Conservation (phyloP, 371 early-diverging fungal species). For the Rhizomucor pusillus region DNA sequence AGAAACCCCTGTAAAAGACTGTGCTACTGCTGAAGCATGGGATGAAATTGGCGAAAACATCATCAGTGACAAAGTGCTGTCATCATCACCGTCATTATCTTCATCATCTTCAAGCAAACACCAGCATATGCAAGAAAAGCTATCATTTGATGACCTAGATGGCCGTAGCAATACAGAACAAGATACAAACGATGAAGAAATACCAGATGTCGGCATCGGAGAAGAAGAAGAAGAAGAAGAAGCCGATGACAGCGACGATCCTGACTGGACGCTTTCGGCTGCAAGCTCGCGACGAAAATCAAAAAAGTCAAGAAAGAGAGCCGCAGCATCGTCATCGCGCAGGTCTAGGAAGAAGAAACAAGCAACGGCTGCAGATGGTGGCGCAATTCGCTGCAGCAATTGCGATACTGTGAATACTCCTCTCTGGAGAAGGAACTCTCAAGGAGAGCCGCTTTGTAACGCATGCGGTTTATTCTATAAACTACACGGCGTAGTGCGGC, state of each 20-base stretch:
- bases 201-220: neutral
- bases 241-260: neutral
- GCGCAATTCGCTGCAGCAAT: conserved; percentile 66
- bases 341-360: neutral
- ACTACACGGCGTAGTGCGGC: conserved; percentile 82
- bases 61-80: too few relatives aligned
- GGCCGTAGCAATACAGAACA: too few relatives aligned
- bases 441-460: conserved; percentile 62
- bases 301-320: too few relatives aligned
- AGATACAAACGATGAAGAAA: too few relatives aligned
- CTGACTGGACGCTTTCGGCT: neutral
- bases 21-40: too few relatives aligned
- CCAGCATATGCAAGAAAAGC: too few relatives aligned
- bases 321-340: neutral
- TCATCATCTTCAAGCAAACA: too few relatives aligned
- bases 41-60: too few relatives aligned
- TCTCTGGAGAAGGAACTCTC: conserved; percentile 89
- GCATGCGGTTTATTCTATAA: conserved; percentile 70
- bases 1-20: too few relatives aligned
- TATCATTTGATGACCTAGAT: too few relatives aligned
- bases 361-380: neutral
- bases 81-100: too few relatives aligned
- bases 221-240: neutral
- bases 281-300: neutral
- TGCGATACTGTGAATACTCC: conserved; percentile 89